Evolutionary conservation across 2,329 filamentous ascomycete species (phyloP), one percentile per base, ranked within the genome.

Genomic region (Zymoseptoria brevis): DNA sequence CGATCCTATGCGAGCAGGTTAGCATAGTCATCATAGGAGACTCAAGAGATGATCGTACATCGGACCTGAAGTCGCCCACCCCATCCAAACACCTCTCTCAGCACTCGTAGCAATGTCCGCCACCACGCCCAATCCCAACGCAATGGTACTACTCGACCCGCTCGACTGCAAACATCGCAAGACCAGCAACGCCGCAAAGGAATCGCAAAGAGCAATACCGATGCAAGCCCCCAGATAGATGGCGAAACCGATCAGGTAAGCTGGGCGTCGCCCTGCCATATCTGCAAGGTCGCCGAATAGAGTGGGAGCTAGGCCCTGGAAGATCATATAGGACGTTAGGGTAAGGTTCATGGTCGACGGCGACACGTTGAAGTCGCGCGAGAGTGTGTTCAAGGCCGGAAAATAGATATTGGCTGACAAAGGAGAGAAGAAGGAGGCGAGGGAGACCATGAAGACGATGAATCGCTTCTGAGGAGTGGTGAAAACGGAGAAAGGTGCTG

Each of bases 251-350:
- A 68, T 60, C n/a, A 68, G 60, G 30, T 66, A 68, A 8, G 66
- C 63, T 8, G 66, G 67, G 49, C 65, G 49, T 35, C 66, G 57
- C 2, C 67, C 67, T 19, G 60, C 56, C 60, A 62, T 64, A 29
- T 69, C 67, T 11, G 62, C 57, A 6, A 69, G 52, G 53, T 62
- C 62, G 5, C 61, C 67, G 22, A 66, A 61, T 50, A 69, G 60
- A 6, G 62, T 65, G 1, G 66, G 67, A 4, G 67, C 65, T 6
- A 83, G 68, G 2, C 79, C 81, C 73, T 83, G 81, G 35, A 81
- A 76, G 48, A 81, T 79, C 75, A 85, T 82, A 69, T 83, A 86
- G 0, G 81, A 81, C 2, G 83, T 86, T 22, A 83, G 67, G 6
- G 79, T 80, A 55, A 82, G 67, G 66, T 81, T 81, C 64, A 81